Percentiles rank a stretch among this genome's conserved stretches.
These are phyloP conservation scores for Keithomyces neogunnii DNA, from an alignment of 2,329 filamentous ascomycete species.

Conservation along the genomic window DNA sequence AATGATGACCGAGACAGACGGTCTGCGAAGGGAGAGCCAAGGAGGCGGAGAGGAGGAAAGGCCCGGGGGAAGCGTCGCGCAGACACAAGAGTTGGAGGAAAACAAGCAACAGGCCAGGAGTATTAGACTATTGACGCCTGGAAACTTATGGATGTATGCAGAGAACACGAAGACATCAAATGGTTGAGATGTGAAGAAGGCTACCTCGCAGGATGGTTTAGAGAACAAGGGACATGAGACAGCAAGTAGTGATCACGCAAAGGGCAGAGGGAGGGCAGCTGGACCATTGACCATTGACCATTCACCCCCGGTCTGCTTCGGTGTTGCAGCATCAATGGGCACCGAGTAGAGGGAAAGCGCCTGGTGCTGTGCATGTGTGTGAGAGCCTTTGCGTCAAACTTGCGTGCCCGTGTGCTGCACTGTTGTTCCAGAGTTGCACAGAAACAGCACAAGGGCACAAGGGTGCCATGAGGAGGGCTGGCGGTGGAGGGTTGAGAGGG, in stretches of 20 bases:
- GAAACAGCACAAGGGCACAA: conserved; percentile 6
- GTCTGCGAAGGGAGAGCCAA: conserved; percentile 8
- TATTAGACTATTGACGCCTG: no score
- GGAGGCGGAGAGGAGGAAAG: background rate
- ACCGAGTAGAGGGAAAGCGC: no score
- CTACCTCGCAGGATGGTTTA: no score
- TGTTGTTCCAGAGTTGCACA: conserved; percentile 5
- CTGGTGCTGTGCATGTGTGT: background rate
- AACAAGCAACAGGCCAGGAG: no score
- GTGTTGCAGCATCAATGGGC: no score
- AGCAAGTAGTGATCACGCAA: background rate
- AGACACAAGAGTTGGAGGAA: no score
- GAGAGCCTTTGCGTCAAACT: background rate
- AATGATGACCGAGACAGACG: conserved; percentile 29
- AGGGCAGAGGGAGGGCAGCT: background rate
- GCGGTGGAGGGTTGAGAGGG: background rate
- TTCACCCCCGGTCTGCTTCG: no score
- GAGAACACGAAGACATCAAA: no score
- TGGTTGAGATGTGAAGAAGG: no score
- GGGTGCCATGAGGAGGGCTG: conserved; percentile 12
- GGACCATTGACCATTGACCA: background rate
- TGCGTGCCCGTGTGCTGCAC: background rate
- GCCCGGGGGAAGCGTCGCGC: no score
- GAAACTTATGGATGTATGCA: no score
- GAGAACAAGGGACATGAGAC: background rate